Evolutionary conservation across 2,329 filamentous ascomycete genomes (phyloP), one percentile per base, ranked within the genome.

Genomic region (Colletotrichum lupini): DNA sequence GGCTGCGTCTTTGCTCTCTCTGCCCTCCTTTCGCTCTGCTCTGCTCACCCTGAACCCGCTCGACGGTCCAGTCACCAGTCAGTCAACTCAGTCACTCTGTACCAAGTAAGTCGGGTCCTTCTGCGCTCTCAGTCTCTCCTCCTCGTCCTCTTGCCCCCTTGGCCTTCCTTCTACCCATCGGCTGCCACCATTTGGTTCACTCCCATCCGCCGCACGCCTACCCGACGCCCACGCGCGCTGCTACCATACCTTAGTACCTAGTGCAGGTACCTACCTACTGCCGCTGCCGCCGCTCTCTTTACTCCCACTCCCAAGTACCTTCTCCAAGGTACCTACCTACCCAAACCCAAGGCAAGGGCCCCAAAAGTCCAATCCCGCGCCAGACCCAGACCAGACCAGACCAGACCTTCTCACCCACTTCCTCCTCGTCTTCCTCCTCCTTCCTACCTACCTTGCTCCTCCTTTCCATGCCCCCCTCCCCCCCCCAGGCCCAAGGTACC

Each of bases 171-270:
- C 37, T 7, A 42, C 16, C 60, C 73, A 66, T 53, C 74, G 59
- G 58, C 74, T 74, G 68, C 74, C 71, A 60, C 35, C 67, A 49
- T 61, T 61, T 67, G 65, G 65, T 24, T 61, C 64, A 67, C 64
- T 67, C 64, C 64, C 64, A 60, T 42, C 56, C 19, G n/a, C 53
- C 49, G 58, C 65, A 46, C 14, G 42, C 65, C 60, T 37, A 37
- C 55, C 32, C 67, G 37, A 71, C 68, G 64, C 64, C 68, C 68
- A 68, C 65, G 69, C 69, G 59, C 69, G 37, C 37, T 72, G 53
- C 69, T 60, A 72, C 66, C 59, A 35, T 72, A 61, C 68, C 68
- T 64, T 68, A 49, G 30, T 68, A 62, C 68, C 59, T 68, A 49
- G 49, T 42, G 37, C 16, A 42, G 37, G 37, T 42, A 42, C 37